phyloP scores from a whole-genome alignment of 106 monocot species.

The Phalaenopsis aphrodite region DNA sequence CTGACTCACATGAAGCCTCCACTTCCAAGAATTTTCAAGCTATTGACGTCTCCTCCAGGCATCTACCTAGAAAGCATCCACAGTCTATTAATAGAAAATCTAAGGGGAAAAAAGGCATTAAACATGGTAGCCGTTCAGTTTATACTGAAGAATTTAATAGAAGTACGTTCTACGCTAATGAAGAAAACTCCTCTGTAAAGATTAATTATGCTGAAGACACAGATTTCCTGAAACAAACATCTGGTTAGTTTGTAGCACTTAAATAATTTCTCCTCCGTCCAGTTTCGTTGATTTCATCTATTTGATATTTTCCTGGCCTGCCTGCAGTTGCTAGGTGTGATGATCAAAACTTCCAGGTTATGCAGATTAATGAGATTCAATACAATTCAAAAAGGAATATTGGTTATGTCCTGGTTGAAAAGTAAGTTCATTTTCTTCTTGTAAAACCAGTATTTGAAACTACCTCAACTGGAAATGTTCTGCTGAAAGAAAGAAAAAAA shows the following conservation, averaged over 20 bases:
- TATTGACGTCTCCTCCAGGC: not conserved
- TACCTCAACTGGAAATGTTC: not conserved
- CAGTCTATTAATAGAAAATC: not conserved
- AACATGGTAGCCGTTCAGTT: not conserved
- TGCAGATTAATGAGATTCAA: not conserved
- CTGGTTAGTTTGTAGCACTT: not conserved
- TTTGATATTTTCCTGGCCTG: not conserved
- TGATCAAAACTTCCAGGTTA: constrained; percentile 19
- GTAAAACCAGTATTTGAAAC: not conserved
- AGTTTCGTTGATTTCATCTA: not conserved
- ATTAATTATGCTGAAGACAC: too few species aligned
- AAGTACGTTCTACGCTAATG: not conserved
- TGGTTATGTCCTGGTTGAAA: constrained; percentile 77
- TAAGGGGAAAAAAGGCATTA: not conserved
- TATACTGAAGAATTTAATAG: not conserved
- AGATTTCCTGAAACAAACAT: not conserved
- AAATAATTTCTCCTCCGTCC: not conserved
- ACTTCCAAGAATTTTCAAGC: not conserved
- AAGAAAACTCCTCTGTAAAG: not conserved
- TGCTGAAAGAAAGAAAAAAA: not conserved
- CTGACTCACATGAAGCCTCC: not conserved
- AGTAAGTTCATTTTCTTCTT: constrained; percentile 28
- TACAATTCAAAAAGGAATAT: constrained; percentile 21
- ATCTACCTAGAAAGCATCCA: not conserved
- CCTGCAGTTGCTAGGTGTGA: constrained; percentile 70